Evolutionary conservation across 305 asterid genomes (phyloP), one percentile per base, ranked within the genome.

Genomic region (Fraxinus greggii): DNA sequence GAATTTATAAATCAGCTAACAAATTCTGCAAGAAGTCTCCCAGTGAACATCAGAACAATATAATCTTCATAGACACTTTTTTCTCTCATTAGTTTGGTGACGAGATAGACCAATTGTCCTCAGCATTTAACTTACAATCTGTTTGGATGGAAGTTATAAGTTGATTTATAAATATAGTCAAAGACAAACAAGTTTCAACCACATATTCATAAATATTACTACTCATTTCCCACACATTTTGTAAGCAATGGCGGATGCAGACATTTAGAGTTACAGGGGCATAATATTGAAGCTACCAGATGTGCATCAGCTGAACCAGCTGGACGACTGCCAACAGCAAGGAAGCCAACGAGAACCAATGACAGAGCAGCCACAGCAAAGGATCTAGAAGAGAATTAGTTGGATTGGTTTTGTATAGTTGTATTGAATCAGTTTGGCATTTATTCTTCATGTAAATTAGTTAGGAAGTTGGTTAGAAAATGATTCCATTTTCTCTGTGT

Each of bases 1-100:
- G 56, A 26, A 67, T 75, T 81, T 77, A 87, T 69, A 76, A 73
- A 45, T 80, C 19, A 31, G 8, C 69, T 29, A 59, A 59, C n/a
- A 24, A 54, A 17, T 54, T 54, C 17, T 59, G 69, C 10, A 59
- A 59, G 69, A 19, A 59, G 69, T 59, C 69, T 59, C 29, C 5
- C 29, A 21, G 12, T 59, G 26, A 59, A 19, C 24, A 59, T 15
- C 19, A 48, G 19, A 13, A 12, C n/a, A 48, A 9, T 48, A 48
- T 7, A 40, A 8, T 40, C 48, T 40, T 48, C 21, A 13, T 2
- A 15, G 59, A 48, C 6, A 13, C 3, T 48, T 15, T 48, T 48
- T 15, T 15, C 3, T 1, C 59, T 12, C 21, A 15, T 21, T 0
- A 48, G 59, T 13, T 48, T 48, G 59, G 21, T 48, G 7, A 8